Base-by-base conservation (phyloP, 495 filamentous ascomycete genomes). In the Cetradonia linearis region DNA sequence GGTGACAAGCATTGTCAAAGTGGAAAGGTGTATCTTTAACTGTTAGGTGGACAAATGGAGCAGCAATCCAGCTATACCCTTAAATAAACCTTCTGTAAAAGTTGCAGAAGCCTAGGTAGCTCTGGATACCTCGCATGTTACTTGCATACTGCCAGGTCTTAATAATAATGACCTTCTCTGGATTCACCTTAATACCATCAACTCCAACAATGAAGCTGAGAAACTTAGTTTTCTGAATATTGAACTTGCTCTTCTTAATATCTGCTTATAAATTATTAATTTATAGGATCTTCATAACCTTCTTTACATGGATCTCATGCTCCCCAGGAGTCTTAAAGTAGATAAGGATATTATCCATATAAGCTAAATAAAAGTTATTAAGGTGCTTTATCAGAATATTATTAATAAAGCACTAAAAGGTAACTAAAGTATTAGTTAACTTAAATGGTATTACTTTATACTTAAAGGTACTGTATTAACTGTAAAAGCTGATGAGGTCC, bases 391-490 rank as follows among this genome's bases (percentile, higher is more conserved):
- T n/a, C 0, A 74, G 52, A 3, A 56, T 61, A 42, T 68, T 23
- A 53, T 76, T 73, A 20, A 73, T 72, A 34, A 58, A 70, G 0
- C 55, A 18, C 37, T 76, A 62, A 36, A 68, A 74, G 0, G 63
- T 69, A 1, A 59, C 49, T 18, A 62, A 67, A 0, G 49, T 59
- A 36, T 69, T 67, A 2, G 36, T 70, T 2, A 77, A 49, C 0
- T 67, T 59, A 59, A 77, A 76, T 1, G 70, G 68, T 48, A 73
- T 55, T 0, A 76, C 70, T 0, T 55, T 37, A 47, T 69, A 76
- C 52, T 74, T 62, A 42, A 66, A 77, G 1, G 38, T 20, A 0
- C 67, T 55, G 28, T 67, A 72, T 14, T 61, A 16, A 0, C 63
- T 75, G 0, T 55, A 6, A 34, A 77, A 76, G 0, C 65, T 63